Evolutionary conservation across 1,284 basidiomycete genomes (phyloP).

Genomic region (Leccinum griseonigrum): DNA sequence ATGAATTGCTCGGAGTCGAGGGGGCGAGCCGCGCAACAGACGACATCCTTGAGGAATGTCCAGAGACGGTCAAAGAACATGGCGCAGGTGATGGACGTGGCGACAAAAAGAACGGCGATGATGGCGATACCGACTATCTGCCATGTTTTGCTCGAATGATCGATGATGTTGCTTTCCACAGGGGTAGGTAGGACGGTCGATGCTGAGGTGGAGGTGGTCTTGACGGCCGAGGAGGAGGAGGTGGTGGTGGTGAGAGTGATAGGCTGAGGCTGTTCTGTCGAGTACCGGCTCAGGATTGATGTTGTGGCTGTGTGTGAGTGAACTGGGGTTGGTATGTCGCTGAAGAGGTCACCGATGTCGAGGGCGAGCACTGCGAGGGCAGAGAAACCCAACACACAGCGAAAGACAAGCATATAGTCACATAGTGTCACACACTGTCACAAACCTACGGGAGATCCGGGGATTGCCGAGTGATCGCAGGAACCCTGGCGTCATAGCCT

Average conservation of each 20-base stretch:
- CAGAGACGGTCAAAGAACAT: constrained; percentile 69
- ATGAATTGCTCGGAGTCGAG: constrained; percentile 52
- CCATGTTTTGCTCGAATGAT: constrained; percentile 43
- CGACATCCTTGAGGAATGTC: constrained; percentile 50
- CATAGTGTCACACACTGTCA: not conserved
- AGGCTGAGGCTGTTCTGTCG: not conserved
- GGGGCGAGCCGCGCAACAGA: constrained; percentile 39
- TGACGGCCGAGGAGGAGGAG: not conserved
- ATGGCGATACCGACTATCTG: constrained; percentile 65
- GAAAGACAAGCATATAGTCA: constrained; percentile 1
- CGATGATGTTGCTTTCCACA: constrained; percentile 4
- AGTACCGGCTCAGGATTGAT: not conserved
- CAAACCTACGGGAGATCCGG: constrained; percentile 7
- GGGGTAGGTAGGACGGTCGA: constrained; percentile 6
- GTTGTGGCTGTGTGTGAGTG: not conserved
- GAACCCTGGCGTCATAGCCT: constrained; percentile 16
- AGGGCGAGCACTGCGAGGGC: not conserved
- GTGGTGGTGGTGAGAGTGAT: constrained; percentile 2
- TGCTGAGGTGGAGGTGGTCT: not conserved
- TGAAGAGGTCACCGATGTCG: constrained; percentile 10
- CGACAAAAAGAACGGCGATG: constrained; percentile 55
- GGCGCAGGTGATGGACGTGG: constrained; percentile 48
- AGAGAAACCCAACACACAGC: constrained; percentile 3
- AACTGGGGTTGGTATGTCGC: not conserved
- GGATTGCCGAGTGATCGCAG: constrained; percentile 4